These are phyloP conservation scores for Aristolochia californica DNA, from an alignment of 164 flowering plant species.

Conservation along the genomic window DNA sequence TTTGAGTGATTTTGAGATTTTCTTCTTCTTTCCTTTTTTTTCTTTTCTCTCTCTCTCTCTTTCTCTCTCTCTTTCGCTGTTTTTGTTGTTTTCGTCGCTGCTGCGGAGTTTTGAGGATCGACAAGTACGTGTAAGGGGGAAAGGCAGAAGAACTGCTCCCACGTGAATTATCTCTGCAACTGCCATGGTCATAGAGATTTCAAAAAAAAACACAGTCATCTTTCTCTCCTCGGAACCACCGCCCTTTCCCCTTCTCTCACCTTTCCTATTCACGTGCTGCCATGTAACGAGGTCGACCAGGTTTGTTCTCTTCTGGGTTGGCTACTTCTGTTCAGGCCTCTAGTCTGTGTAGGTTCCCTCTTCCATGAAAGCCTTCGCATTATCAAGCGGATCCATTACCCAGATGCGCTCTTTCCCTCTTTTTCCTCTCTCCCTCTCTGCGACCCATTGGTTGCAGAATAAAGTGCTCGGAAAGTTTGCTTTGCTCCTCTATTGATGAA, in stretches of 20 bases:
- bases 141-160: constrained; percentile 22
- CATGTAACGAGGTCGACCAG: constrained; percentile 17
- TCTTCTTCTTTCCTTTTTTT: neutral
- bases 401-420: constrained; percentile 7
- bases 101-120: too few species aligned
- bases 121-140: constrained; percentile 12
- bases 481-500: neutral
- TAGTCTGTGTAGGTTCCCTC: constrained; percentile 25
- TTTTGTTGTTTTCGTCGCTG: neutral
- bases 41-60: neutral
- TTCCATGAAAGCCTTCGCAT: constrained; percentile 20
- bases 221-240: constrained; percentile 19
- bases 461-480: neutral
- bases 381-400: constrained; percentile 3
- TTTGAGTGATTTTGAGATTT: neutral
- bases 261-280: constrained; percentile 46
- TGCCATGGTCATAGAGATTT: constrained; percentile 18
- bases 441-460: neutral
- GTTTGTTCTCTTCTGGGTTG: constrained; percentile 51
- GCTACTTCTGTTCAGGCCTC: constrained; percentile 25
- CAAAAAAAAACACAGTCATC: constrained; percentile 10
- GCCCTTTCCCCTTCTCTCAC: constrained; percentile 14
- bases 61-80: neutral
- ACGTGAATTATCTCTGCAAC: constrained; percentile 29
- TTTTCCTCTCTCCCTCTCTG: constrained; percentile 5